These are phyloP conservation scores for Setaria italica DNA, from an alignment of 202 grass and related monocot genomes.

Conservation along the genomic window DNA sequence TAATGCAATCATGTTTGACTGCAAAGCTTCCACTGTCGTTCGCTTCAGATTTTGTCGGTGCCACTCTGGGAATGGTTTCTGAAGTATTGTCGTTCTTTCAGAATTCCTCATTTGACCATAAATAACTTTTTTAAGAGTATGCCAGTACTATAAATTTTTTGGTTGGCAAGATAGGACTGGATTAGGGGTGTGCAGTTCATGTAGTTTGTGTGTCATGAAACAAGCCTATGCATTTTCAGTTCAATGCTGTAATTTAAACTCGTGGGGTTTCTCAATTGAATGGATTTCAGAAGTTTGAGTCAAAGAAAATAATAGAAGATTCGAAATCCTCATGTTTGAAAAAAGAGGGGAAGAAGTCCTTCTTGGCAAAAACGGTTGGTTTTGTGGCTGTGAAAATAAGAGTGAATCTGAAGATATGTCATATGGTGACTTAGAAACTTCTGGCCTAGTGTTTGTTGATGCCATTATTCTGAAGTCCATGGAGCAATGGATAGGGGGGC, in stretches of 20 bases:
- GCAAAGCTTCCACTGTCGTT: slow-evolving; percentile 21
- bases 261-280: neutral
- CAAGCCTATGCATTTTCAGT: neutral
- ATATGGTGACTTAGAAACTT: slow-evolving; percentile 28
- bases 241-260: neutral
- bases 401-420: slow-evolving; percentile 37
- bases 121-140: neutral
- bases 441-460: slow-evolving; percentile 44
- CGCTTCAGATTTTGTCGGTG: neutral
- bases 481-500: neutral
- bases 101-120: too few relatives aligned
- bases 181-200: neutral
- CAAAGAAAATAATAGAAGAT: slow-evolving; percentile 25
- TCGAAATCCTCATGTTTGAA: neutral
- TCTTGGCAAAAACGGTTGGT: neutral
- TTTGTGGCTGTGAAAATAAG: slow-evolving; percentile 29
- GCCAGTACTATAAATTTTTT: neutral
- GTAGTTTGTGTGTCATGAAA: neutral
- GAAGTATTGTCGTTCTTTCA: too few relatives aligned
- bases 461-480: slow-evolving; percentile 38
- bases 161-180: slow-evolving; percentile 20
- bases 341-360: neutral
- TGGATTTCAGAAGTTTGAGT: slow-evolving; percentile 27
- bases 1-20: slow-evolving; percentile 8
- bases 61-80: neutral